These are phyloP conservation scores for Daldinia eschscholtzii DNA, from an alignment of 2,329 filamentous ascomycete genomes.

Conservation along the genomic window DNA sequence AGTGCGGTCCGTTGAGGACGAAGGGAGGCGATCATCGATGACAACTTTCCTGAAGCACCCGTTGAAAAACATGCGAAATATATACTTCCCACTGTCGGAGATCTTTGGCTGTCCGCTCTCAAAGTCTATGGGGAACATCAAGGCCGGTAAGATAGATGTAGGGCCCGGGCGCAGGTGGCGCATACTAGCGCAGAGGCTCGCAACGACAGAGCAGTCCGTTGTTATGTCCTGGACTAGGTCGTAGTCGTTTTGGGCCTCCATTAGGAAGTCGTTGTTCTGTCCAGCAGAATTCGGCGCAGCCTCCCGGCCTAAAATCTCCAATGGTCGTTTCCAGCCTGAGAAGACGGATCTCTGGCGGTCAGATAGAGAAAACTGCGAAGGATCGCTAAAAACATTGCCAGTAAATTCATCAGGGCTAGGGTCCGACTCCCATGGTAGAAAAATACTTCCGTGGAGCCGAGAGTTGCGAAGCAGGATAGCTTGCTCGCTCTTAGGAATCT, in stretches of 20 bases:
- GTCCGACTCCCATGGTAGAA: slow-evolving; percentile 83
- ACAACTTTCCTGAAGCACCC: slow-evolving; percentile 88
- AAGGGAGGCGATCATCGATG: slow-evolving; percentile 89
- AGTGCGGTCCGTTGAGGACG: slow-evolving; percentile 78
- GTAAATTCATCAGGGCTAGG: slow-evolving; percentile 74
- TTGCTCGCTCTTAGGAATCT: slow-evolving; percentile 77
- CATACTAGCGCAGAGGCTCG: slow-evolving; percentile 87
- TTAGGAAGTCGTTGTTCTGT: slow-evolving; percentile 42
- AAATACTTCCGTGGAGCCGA: slow-evolving; percentile 83
- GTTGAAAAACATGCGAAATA: slow-evolving; percentile 95
- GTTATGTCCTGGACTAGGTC: slow-evolving; percentile 96
- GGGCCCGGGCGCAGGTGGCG: slow-evolving; percentile 77
- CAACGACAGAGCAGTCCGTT: slow-evolving; percentile 96
- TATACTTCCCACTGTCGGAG: slow-evolving; percentile 87
- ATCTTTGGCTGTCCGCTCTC: slow-evolving; percentile 67
- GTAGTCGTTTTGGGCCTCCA: slow-evolving; percentile 64
- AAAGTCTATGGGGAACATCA: slow-evolving; percentile 81
- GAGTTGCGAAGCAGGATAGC: slow-evolving; percentile 83
- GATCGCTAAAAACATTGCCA: slow-evolving; percentile 75
- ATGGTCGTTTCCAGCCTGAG: slow-evolving; percentile 83
- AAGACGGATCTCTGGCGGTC: slow-evolving; percentile 80
- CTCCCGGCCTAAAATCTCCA: slow-evolving; percentile 69
- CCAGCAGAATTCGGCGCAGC: slow-evolving; percentile 9
- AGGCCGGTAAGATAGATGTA: slow-evolving; percentile 75
- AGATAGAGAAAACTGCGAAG: slow-evolving; percentile 78